Base-by-base conservation (phyloP, 768 basidiomycete species). In the Pleurotus pulmonarius region DNA sequence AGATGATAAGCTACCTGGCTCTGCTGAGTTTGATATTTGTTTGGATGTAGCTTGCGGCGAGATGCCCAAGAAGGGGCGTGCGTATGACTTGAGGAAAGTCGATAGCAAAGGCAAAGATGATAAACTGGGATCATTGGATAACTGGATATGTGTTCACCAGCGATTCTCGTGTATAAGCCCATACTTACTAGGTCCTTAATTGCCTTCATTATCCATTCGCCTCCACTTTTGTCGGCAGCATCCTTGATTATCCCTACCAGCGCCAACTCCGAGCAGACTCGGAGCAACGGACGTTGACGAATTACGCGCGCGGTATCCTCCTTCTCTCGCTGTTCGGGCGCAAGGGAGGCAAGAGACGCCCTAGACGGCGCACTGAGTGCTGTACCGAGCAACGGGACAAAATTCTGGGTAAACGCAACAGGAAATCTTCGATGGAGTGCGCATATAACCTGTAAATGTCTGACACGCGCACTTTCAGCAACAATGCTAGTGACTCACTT, bases 71-170 rank as follows among this genome's bases (percentile, higher is more conserved):
- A 86, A 99, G 0, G 92, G 89, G 5, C 86, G 80, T 5, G 88
- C 85, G 67, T 93, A 97, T n/a, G 89, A 83, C 69, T 97, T 98
- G 60, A 98, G 82, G 69, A 98, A 98, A 0, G 89, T 94, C 6
- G 92, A 83, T 29, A 98, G 80, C 45, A 99, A 78, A 0, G 97
- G 97, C 16, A 98, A 74, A 5, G 96, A 97, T 9, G 87, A 90
- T 39, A 93, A 75, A 18, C 82, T 81, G 2, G 94, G 89, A 65
- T 98, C 95, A 66, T 89, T 90, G 1, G 92, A 91, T 45, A 98
- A 72, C 94, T 98, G 62, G 24, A 59, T 58, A 56, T 62, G 59
- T 57, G 51, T 53, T 39, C 24, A 34, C 29, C 29, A 20, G 5
- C 40, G 16, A 41, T 39, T 40, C 25, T 38, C 41, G 44, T 15